Evolutionary conservation across 768 basidiomycete genomes (phyloP), one percentile per base, ranked within the genome.

Genomic region (Hericium erinaceus): DNA sequence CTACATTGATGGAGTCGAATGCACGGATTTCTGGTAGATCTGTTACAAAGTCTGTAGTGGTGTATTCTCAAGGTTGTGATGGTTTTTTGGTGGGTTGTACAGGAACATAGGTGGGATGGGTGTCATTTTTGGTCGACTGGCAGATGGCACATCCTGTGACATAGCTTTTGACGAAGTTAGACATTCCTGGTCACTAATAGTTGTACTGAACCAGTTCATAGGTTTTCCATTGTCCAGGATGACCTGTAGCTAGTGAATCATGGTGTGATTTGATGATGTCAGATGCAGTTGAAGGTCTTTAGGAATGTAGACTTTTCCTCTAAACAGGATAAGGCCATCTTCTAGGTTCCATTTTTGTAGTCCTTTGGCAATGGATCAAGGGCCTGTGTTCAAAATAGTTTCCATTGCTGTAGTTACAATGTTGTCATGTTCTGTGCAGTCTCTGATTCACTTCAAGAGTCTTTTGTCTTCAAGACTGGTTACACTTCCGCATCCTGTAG

Each of bases 111-210:
- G 52, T 38, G 0, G 48, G 55, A 9, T 52, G 55, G 2, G 58
- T 60, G 39, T 55, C 56, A 1, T 64, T 62, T 53, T 71, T 71
- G 16, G 61, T 68, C 0, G 56, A 16, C 49, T 71, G 65, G 56
- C 70, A 71, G 0, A 57, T 60, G 11, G 64, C 62, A 50, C 70
- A 72, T 1, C 66, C 66, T 3, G 55, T 53, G 24, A 71, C 64
- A 55, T 70, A 73, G 1, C 22, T 20, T 1, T 52, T 20, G 12
- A 72, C 48, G 22, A 62, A 60, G 2, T 11, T 26, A 0, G 54
- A 53, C 55, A 72, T 64, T 0, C 55, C 48, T 2, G 66, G 71
- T 70, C 71, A 72, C 65, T 59, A 65, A 55, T 48, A 71, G 6
- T 63, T 20, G 9, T 46, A 4, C 20, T 39, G 10, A 33, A 57